Percentiles rank a stretch among this genome's conserved stretches.
Evolutionary conservation across 148 eudicot genomes (phyloP).

Genomic region (Persicaria maculosa): DNA sequence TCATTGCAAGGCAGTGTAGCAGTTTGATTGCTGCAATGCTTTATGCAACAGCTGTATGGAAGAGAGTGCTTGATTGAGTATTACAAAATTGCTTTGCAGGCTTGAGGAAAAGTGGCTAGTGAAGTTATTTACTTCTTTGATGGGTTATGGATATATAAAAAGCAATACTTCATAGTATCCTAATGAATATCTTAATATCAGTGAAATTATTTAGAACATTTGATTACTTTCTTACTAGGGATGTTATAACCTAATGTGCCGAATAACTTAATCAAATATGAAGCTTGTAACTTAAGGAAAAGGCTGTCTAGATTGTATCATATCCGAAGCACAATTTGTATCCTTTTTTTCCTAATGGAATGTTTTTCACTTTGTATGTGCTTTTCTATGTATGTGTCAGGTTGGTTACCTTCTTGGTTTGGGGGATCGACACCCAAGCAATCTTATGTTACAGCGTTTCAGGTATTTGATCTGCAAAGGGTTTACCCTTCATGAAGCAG

Average conservation of each 20-base stretch:
- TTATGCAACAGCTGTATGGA: not conserved
- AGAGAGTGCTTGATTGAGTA: not conserved
- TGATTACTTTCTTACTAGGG: too few species aligned
- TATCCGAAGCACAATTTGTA: not conserved
- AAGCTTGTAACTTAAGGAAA: not conserved
- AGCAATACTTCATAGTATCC: too few species aligned
- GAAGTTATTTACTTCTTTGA: too few species aligned
- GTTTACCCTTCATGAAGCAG: not conserved
- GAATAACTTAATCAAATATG: not conserved
- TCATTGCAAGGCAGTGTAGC: conserved; percentile 1
- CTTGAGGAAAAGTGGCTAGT: too few species aligned
- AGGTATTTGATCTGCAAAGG: conserved; percentile 41
- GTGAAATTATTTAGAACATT: too few species aligned
- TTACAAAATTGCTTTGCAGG: too few species aligned
- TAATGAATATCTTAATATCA: too few species aligned
- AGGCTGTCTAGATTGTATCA: not conserved
- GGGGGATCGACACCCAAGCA: conserved; percentile 99
- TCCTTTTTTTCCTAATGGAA: not conserved
- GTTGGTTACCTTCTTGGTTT: conserved; percentile 99
- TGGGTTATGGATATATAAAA: too few species aligned
- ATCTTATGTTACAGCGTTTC: conserved; percentile 92
- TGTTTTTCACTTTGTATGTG: not conserved
- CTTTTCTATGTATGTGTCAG: conserved; percentile 32
- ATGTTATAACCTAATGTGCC: not conserved
- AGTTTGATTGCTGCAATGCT: not conserved